Percentiles rank a stretch among this genome's conserved stretches.
These are phyloP conservation scores for Pseudogymnoascus sp. DNA, from an alignment of 2,329 filamentous ascomycete genomes.

Conservation along the genomic window DNA sequence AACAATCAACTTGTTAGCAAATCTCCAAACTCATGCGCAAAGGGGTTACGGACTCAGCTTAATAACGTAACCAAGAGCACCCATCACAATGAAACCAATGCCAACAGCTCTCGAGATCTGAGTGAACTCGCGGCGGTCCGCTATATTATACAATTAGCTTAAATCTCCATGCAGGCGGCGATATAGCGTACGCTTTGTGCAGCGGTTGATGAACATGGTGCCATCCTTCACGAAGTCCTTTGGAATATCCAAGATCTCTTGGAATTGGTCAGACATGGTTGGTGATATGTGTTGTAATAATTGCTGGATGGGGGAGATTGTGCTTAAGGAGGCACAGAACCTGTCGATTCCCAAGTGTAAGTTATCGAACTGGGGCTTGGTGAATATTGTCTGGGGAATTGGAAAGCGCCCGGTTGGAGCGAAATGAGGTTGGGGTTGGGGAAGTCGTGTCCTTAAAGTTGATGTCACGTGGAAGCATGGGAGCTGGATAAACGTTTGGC, in stretches of 20 bases:
- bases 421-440: neutral
- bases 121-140: constrained; percentile 35
- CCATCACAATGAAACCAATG: constrained; percentile 48
- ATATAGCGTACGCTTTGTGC: constrained; percentile 38
- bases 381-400: constrained; percentile 2
- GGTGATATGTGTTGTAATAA: constrained; percentile 8
- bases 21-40: neutral
- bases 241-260: constrained; percentile 51
- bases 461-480: neutral
- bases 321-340: neutral
- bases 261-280: constrained; percentile 49
- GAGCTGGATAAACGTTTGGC: constrained; percentile 1
- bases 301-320: constrained; percentile 3
- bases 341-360: constrained; percentile 9
- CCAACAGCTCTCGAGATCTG: constrained; percentile 47
- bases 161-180: neutral
- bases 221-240: constrained; percentile 42
- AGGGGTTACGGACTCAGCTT: constrained; percentile 38
- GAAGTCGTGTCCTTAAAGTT: constrained; percentile 12
- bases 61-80: constrained; percentile 46
- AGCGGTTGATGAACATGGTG: constrained; percentile 38
- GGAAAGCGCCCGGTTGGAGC: constrained; percentile 9
- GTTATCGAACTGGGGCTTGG: constrained; percentile 8
- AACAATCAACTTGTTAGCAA: neutral
- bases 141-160: constrained; percentile 22